phyloP scores from a whole-genome alignment of 108 stramenopile genomes.

The Cylindrotheca fusiformis region DNA sequence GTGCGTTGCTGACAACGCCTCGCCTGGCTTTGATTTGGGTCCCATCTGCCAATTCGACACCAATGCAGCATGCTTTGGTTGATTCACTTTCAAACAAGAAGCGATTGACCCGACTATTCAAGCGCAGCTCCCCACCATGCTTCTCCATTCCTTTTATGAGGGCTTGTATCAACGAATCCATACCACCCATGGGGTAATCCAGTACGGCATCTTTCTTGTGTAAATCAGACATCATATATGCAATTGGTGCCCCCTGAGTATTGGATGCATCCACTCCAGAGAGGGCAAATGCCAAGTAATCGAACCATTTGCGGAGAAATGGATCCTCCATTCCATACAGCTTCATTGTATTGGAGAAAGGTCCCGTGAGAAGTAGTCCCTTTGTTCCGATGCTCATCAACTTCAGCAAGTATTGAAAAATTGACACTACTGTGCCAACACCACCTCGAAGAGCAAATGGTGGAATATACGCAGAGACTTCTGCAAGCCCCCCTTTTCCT shows the following conservation, averaged over 20 bases:
- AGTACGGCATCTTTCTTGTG: constrained; percentile 67
- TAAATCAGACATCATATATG: constrained; percentile 90
- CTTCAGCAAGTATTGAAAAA: constrained; percentile 41
- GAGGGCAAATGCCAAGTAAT: constrained; percentile 82
- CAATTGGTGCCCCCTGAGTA: constrained; percentile 86
- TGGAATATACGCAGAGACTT: constrained; percentile 63
- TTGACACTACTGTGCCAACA: constrained; percentile 35
- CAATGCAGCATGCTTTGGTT: constrained; percentile 45
- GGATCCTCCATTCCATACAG: constrained; percentile 41
- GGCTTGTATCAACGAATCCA: constrained; percentile 77
- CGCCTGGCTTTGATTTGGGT: constrained; percentile 51
- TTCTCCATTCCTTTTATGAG: constrained; percentile 68
- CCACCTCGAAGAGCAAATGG: constrained; percentile 72
- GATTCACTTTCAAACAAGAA: constrained; percentile 55
- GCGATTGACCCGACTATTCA: constrained; percentile 49
- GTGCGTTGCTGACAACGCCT: constrained; percentile 86
- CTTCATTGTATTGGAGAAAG: constrained; percentile 61
- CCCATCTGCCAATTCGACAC: constrained; percentile 65
- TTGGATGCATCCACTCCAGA: constrained; percentile 82
- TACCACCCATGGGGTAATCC: constrained; percentile 86
- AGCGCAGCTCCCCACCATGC: constrained; percentile 42
- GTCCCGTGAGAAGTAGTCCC: constrained; percentile 59
- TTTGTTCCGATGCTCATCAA: constrained; percentile 65
- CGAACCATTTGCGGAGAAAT: constrained; percentile 70
- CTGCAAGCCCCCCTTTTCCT: constrained; percentile 41